Evolutionary conservation across 768 basidiomycete species (phyloP).

Genomic region (Boletales sp.): DNA sequence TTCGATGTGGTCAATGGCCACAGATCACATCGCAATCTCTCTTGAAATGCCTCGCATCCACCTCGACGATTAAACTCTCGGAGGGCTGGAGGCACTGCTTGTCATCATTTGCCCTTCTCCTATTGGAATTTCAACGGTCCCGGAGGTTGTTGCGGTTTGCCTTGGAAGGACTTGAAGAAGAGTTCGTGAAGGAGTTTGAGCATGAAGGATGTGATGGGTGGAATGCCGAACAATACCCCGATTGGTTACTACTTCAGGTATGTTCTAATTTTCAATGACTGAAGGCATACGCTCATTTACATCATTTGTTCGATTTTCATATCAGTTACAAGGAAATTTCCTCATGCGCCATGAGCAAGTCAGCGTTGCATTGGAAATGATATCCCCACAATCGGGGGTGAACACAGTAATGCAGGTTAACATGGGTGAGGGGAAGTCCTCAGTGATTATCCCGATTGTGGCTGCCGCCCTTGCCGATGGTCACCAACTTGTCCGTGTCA

Average conservation of each 20-base stretch:
- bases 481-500: constrained; percentile 27
- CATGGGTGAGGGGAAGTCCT: not conserved
- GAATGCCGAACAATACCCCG: constrained; percentile 23
- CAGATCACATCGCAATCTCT: not conserved
- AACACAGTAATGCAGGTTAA: not conserved
- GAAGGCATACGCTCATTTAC: not conserved
- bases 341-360: constrained; percentile 31
- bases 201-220: constrained; percentile 19
- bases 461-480: constrained; percentile 25
- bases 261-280: not conserved
- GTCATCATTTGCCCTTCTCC: not conserved
- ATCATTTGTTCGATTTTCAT: not conserved
- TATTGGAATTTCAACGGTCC: constrained; percentile 22
- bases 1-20: not conserved
- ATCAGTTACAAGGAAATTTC: constrained; percentile 17
- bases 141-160: constrained; percentile 23
- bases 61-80: not conserved
- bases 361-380: not conserved
- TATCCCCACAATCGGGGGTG: not conserved
- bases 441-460: constrained; percentile 21
- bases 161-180: constrained; percentile 5
- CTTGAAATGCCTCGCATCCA: not conserved
- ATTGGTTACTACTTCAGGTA: constrained; percentile 46
- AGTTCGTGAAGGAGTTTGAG: constrained; percentile 24
- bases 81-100: not conserved